Percentiles rank a stretch among this genome's conserved stretches.
Conservation (phyloP, 2,329 filamentous ascomycete genomes). For the Myriosclerotinia duriaeana region DNA sequence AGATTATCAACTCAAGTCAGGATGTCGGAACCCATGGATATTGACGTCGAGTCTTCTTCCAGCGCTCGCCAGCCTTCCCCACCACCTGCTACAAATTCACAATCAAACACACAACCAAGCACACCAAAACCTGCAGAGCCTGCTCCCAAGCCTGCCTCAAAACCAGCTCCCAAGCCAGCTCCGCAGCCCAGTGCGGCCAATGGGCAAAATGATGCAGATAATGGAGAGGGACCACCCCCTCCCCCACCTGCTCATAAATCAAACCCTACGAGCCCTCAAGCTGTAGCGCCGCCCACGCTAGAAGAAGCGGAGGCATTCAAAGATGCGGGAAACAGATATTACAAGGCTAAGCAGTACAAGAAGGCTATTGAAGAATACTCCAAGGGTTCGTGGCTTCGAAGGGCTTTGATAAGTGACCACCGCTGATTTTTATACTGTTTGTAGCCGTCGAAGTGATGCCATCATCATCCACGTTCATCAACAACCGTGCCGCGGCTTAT, state of each 20-base stretch:
- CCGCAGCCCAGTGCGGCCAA: constrained; percentile 49
- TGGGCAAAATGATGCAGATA: constrained; percentile 36
- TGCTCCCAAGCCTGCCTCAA: constrained; percentile 43
- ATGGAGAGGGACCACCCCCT: constrained; percentile 48
- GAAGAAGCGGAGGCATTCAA: constrained; percentile 92
- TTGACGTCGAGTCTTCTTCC: constrained; percentile 62
- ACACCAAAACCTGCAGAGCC: constrained; percentile 39
- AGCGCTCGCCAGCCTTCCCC: constrained; percentile 52
- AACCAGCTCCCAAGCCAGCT: constrained; percentile 6
- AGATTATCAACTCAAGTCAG: constrained; percentile 68
- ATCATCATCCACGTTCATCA: constrained; percentile 82
- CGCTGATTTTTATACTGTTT: constrained; percentile 25
- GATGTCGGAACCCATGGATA: constrained; percentile 62
- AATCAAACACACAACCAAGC: constrained; percentile 16
- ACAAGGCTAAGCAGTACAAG: constrained; percentile 88
- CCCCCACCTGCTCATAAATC: constrained; percentile 71
- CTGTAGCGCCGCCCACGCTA: constrained; percentile 43
- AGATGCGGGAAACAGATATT: constrained; percentile 89
- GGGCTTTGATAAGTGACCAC: constrained; percentile 3
- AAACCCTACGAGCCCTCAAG: constrained; percentile 58
- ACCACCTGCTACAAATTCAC: constrained; percentile 45
- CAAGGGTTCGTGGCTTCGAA: constrained; percentile 63
- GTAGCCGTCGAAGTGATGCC: constrained; percentile 86
- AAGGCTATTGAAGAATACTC: constrained; percentile 91
- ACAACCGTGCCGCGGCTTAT: constrained; percentile 91